Evolutionary conservation across 352 stramenopile genomes (phyloP), one percentile per base, ranked within the genome.

Genomic region (Phytophthora fragariae): DNA sequence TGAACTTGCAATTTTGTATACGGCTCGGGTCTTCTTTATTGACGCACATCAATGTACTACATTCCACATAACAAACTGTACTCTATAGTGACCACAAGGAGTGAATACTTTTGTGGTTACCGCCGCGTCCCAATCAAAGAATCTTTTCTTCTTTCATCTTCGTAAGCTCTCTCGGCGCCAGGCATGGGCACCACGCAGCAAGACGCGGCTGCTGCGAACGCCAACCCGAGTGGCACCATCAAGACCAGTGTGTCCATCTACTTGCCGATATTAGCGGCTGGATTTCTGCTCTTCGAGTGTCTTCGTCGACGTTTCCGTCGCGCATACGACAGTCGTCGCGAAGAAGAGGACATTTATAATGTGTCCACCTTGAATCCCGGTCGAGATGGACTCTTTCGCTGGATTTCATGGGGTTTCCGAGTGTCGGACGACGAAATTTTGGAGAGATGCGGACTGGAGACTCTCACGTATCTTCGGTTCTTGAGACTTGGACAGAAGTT

Each of bases 371-470:
- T 54, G 15, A 53, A 47, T 44, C 9, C n/a, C 1, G 31, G 50
- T 62, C 39, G 39, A 44, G 24, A 76, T 52, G 58, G 62, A 19
- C 61, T 70, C 0, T 94, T 95, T 49, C 72, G 60, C n/a, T 94
- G 89, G 87, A 77, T 93, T 58, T 35, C 21, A 1, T 50, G 59
- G 17, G 82, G 64, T 33, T 91, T 83, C 46, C 61, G 66, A 24
- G 76, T 84, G 11, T 75, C 82, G 17, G 86, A 94, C 33, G 83
- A 91, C 35, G 86, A 93, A 35, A 78, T 94, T 29, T 35, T 95
- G 46, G 76, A 90, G 54, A 78, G 75, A 66, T 95, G 87, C 70
- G 89, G 89, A 19, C 75, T 95, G 44, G 89, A 95, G 60, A 93
- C 85, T 35, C 74, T 94, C 46, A 88, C 81, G 39, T 92, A 92